Conservation (phyloP, 148 eudicot genomes). For the Simmondsia chinensis region DNA sequence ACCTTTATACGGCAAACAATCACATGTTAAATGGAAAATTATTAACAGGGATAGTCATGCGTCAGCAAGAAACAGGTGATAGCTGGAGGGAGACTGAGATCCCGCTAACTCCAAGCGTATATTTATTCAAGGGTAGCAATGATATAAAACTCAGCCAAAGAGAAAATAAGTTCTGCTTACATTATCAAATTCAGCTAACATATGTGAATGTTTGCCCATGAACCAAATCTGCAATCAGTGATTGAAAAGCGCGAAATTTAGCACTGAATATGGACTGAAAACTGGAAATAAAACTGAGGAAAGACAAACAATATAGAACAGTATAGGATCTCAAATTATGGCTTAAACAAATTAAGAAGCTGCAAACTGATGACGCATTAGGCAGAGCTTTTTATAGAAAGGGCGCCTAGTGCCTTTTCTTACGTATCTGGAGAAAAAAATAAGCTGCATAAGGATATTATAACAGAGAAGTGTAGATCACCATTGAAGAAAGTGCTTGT, state of each 20-base stretch:
- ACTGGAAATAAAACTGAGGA: too few species aligned
- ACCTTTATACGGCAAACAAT: constrained; percentile 34
- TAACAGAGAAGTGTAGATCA: constrained; percentile 15
- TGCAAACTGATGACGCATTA: too few species aligned
- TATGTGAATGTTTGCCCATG: constrained; percentile 90
- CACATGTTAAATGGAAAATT: background rate
- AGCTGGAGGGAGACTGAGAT: too few species aligned
- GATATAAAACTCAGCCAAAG: background rate
- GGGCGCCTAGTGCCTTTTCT: too few species aligned
- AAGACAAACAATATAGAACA: too few species aligned
- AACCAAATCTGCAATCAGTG: constrained; percentile 86
- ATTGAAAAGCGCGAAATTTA: constrained; percentile 9
- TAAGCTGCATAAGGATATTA: background rate
- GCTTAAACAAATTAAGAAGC: too few species aligned
- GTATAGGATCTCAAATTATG: too few species aligned
- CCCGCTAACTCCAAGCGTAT: too few species aligned
- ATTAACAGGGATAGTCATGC: too few species aligned
- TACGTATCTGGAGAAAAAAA: too few species aligned
- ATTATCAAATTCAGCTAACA: constrained; percentile 77
- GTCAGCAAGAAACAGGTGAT: too few species aligned
- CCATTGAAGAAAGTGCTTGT: constrained; percentile 91
- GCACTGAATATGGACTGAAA: background rate
- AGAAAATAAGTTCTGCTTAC: constrained; percentile 38
- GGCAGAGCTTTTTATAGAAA: too few species aligned
- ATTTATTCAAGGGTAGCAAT: background rate